A percentile compares a stretch with the other conserved stretches of the same genome.
Conservation (phyloP, 2,329 filamentous ascomycete genomes). For the Paraphoma chrysanthemicola region DNA sequence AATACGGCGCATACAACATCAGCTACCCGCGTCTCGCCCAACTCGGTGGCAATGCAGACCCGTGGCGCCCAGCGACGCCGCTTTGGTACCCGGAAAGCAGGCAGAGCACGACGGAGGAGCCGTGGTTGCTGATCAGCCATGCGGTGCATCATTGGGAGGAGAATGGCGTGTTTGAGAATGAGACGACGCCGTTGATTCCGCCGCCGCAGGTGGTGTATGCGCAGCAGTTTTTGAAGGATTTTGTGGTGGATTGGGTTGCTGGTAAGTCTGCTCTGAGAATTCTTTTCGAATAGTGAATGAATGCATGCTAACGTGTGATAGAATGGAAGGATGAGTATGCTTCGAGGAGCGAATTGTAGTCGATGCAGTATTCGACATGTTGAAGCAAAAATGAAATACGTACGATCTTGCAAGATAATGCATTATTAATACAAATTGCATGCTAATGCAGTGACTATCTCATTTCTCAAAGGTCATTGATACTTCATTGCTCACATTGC, state of each 20-base stretch:
- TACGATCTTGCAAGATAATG: too few species aligned
- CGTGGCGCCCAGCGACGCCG: constrained; percentile 78
- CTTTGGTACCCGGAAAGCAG: constrained; percentile 69
- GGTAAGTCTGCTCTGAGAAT: constrained; percentile 37
- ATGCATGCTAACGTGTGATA: too few species aligned
- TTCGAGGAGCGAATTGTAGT: too few species aligned
- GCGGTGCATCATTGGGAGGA: constrained; percentile 86
- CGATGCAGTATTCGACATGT: too few species aligned
- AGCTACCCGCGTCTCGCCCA: constrained; percentile 77
- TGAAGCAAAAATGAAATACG: too few species aligned
- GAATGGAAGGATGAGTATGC: too few species aligned
- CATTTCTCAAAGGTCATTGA: too few species aligned
- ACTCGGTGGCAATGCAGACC: constrained; percentile 79
- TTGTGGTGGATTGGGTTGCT: constrained; percentile 72
- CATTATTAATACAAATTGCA: too few species aligned
- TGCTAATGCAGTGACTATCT: too few species aligned
- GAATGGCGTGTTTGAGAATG: constrained; percentile 69
- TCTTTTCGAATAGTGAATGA: too few species aligned
- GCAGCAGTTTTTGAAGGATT: constrained; percentile 65
- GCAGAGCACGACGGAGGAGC: constrained; percentile 68
- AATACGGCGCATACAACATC: constrained; percentile 76
- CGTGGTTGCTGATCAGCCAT: constrained; percentile 74
- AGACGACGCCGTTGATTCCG: constrained; percentile 66
- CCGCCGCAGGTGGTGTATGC: constrained; percentile 65
- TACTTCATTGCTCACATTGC: too few species aligned